These are phyloP conservation scores for Trichophyton benhamiae DNA, from an alignment of 2,329 filamentous ascomycete genomes.

Conservation along the genomic window DNA sequence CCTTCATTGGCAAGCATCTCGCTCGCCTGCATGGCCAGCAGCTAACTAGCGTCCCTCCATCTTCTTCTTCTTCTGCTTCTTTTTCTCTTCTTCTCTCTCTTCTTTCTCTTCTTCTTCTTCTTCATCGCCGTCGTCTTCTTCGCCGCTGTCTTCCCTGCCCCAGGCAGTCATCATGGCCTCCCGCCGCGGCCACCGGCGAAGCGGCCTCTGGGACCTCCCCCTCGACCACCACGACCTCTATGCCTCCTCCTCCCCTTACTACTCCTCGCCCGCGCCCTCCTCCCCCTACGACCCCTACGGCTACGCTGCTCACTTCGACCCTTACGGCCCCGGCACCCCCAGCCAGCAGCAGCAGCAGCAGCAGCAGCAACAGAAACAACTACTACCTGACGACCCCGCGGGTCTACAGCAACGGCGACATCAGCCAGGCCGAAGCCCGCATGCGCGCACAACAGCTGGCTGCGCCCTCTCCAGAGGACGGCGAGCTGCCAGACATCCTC, in stretches of 20 bases:
- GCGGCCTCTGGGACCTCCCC: not conserved
- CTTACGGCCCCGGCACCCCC: no score
- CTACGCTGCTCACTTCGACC: no score
- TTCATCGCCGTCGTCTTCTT: not conserved
- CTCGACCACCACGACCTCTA: not conserved
- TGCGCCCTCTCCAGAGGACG: slow-evolving; percentile 12
- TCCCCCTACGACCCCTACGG: no score
- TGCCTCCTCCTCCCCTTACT: not conserved
- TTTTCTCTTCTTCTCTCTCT: not conserved
- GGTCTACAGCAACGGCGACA: not conserved
- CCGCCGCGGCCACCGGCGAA: not conserved
- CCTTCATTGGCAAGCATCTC: not conserved
- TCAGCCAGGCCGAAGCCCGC: not conserved
- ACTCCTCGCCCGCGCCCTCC: no score
- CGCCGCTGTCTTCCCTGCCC: not conserved
- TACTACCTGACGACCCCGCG: not conserved
- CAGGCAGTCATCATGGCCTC: not conserved
- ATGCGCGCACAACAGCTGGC: not conserved
- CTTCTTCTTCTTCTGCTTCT: not conserved
- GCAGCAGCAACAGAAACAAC: not conserved
- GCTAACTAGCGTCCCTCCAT: not conserved
- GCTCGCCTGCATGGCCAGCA: not conserved
- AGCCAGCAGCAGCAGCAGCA: no score
- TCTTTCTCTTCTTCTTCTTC: not conserved
- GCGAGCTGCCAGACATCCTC: slow-evolving; percentile 33